Percentiles rank a stretch among this genome's conserved stretches.
Evolutionary conservation across 2,329 filamentous ascomycete genomes (phyloP).

Genomic region (Fusarium sp.): DNA sequence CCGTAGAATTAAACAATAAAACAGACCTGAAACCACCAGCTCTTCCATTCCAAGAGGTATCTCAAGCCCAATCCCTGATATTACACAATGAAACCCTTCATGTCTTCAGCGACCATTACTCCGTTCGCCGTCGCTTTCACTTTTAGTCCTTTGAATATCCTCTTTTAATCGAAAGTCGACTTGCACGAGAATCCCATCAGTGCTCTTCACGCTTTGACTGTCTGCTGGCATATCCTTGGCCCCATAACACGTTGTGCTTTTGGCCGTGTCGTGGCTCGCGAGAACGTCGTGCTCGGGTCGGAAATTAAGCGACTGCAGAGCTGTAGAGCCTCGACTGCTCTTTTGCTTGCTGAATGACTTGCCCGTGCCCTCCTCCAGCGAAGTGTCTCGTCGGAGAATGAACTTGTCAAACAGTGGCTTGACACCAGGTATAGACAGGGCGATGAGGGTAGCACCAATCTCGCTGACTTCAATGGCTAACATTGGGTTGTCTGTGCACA

Average conservation of each 20-base stretch:
- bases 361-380: conserved; percentile 30
- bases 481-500: conserved; percentile 55
- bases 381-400: conserved; percentile 44
- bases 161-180: conserved; percentile 53
- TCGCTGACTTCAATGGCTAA: conserved; percentile 62
- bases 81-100: neutral
- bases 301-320: conserved; percentile 47
- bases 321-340: conserved; percentile 43
- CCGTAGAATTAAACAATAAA: neutral
- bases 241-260: conserved; percentile 40
- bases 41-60: neutral
- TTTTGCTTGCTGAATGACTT: conserved; percentile 41
- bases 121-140: conserved; percentile 9
- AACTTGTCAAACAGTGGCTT: conserved; percentile 58
- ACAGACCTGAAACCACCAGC: neutral
- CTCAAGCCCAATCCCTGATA: neutral
- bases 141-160: conserved; percentile 16
- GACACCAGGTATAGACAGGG: conserved; percentile 61
- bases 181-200: conserved; percentile 51
- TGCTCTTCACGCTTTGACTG: conserved; percentile 40
- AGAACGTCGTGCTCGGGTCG: conserved; percentile 47
- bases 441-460: conserved; percentile 61
- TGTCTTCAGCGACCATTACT: conserved; percentile 1
- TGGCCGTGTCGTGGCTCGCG: conserved; percentile 42
- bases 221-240: conserved; percentile 35